phyloP scores from a whole-genome alignment of 495 filamentous ascomycete genomes.

The Neurospora sp. region DNA sequence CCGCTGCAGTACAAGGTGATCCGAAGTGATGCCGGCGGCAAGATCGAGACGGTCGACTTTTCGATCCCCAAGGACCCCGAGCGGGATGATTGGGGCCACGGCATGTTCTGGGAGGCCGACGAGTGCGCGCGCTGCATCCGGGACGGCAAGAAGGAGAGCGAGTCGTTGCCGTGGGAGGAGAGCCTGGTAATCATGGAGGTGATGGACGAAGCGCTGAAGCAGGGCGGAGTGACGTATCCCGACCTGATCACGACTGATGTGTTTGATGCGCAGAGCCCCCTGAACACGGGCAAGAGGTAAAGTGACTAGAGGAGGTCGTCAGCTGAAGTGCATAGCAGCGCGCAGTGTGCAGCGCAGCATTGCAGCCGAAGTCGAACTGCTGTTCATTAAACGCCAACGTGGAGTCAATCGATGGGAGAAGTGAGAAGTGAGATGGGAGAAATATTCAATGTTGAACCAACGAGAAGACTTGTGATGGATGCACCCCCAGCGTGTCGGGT shows the following conservation, averaged over 20 bases:
- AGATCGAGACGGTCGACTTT: conserved; percentile 49
- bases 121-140: conserved; percentile 73
- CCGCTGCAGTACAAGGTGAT: conserved; percentile 57
- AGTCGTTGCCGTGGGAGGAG: conserved; percentile 63
- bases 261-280: conserved; percentile 46
- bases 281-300: conserved; percentile 37
- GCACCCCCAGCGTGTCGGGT: background rate
- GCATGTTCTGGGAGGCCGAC: conserved; percentile 95
- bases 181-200: conserved; percentile 87
- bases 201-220: conserved; percentile 80
- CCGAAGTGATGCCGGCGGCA: conserved; percentile 32
- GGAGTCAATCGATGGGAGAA: background rate
- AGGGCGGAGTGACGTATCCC: conserved; percentile 70
- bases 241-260: conserved; percentile 70
- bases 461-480: background rate
- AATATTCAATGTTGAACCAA: background rate
- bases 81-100: conserved; percentile 49
- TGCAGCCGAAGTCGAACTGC: background rate
- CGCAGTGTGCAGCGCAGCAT: background rate
- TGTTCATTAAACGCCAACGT: background rate
- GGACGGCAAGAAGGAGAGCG: conserved; percentile 75
- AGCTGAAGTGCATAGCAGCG: background rate
- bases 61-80: conserved; percentile 48
- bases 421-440: background rate
- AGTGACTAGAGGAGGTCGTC: background rate